Conservation (phyloP, 2,329 filamentous ascomycete genomes). For the Cercospora sp. region DNA sequence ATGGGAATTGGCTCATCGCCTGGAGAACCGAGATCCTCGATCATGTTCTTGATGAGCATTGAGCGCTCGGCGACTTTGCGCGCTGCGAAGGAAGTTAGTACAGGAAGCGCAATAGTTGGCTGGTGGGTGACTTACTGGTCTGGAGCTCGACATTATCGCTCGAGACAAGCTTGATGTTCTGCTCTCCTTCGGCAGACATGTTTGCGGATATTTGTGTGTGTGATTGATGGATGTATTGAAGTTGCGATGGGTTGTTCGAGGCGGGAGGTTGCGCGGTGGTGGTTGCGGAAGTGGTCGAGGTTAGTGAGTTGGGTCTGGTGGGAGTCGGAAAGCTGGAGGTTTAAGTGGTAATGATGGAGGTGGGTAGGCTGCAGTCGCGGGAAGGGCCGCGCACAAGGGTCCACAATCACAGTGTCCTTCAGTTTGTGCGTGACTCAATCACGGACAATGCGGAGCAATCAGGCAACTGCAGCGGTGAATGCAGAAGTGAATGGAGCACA, state of each 20-base stretch:
- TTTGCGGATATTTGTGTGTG: conserved; percentile 20
- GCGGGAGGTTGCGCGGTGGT: conserved; percentile 9
- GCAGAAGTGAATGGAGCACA: background rate
- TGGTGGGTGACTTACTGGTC: conserved; percentile 38
- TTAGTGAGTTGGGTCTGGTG: conserved; percentile 1
- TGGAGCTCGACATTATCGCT: conserved; percentile 49
- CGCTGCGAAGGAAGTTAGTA: conserved; percentile 50
- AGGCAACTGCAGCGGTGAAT: background rate
- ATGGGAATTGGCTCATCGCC: conserved; percentile 75
- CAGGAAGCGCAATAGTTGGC: conserved; percentile 11
- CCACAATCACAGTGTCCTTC: background rate
- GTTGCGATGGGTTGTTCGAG: background rate
- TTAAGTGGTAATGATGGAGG: background rate
- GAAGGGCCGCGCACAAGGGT: background rate
- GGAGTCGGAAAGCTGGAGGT: background rate
- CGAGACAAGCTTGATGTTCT: conserved; percentile 47
- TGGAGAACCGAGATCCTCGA: conserved; percentile 79
- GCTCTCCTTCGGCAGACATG: conserved; percentile 38
- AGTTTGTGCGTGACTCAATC: background rate
- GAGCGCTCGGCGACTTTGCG: conserved; percentile 86
- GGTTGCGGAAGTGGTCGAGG: conserved; percentile 10
- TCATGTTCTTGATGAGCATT: conserved; percentile 96
- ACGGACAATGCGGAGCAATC: background rate
- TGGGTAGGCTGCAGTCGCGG: conserved; percentile 3
- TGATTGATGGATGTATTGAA: conserved; percentile 16